These are phyloP conservation scores for Musa itinerans DNA, from an alignment of 176 grass and related monocot genomes.

Conservation along the genomic window DNA sequence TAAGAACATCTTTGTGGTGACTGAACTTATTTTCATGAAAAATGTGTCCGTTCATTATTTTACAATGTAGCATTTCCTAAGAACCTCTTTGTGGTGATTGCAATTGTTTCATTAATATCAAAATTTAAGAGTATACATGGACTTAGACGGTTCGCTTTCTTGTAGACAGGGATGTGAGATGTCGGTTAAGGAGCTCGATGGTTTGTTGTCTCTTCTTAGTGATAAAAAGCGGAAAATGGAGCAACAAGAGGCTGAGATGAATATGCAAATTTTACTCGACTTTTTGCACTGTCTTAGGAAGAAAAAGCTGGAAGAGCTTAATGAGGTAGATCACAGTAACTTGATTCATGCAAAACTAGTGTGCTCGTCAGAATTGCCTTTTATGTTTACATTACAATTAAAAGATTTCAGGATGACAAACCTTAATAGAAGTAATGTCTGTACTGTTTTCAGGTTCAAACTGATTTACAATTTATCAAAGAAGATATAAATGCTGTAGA, in stretches of 20 bases:
- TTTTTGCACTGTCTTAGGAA: constrained; percentile 98
- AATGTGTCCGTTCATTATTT: no score
- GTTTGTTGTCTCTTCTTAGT: constrained; percentile 64
- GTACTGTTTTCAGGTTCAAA: constrained; percentile 63
- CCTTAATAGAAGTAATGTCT: neutral
- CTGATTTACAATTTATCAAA: constrained; percentile 96
- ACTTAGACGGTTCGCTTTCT: constrained; percentile 6
- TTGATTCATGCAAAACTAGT: neutral
- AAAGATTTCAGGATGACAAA: constrained; percentile 11
- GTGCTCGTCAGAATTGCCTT: neutral
- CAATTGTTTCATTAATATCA: neutral
- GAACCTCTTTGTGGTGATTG: neutral
- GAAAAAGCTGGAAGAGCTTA: constrained; percentile 91
- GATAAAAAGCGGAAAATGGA: constrained; percentile 97
- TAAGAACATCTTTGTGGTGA: neutral
- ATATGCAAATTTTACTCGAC: constrained; percentile 96
- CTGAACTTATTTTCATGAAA: no score
- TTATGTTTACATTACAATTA: neutral
- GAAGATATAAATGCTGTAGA: constrained; percentile 89
- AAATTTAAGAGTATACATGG: neutral
- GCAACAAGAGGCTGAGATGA: constrained; percentile 91
- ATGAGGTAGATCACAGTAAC: constrained; percentile 50
- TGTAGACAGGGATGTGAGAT: constrained; percentile 75
- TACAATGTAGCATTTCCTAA: neutral
- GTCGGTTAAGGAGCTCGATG: constrained; percentile 78